phyloP scores from a whole-genome alignment of 139 green algal species.

The Coccomyxa sp. region DNA sequence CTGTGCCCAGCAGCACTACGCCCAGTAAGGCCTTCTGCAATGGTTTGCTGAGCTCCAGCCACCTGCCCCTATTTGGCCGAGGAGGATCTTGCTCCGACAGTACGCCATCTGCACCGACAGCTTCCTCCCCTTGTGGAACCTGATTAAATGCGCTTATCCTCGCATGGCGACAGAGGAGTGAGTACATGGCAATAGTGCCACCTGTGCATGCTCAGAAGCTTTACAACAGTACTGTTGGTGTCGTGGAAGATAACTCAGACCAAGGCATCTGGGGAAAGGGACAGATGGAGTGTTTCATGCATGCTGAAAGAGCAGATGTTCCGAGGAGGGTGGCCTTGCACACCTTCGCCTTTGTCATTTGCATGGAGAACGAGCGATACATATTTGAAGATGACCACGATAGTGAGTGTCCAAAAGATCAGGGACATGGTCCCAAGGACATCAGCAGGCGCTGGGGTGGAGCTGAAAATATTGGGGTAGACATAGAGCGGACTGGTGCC shows the following conservation, averaged over 20 bases:
- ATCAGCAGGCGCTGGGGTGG: not conserved
- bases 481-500: constrained; percentile 6
- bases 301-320: too few relatives aligned
- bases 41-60: not conserved
- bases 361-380: not conserved
- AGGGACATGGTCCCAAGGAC: constrained; percentile 8
- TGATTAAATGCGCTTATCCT: not conserved
- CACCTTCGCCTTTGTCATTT: constrained; percentile 1
- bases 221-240: not conserved
- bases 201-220: not conserved
- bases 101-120: too few relatives aligned
- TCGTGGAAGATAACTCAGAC: too few relatives aligned
- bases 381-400: constrained; percentile 4
- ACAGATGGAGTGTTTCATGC: too few relatives aligned
- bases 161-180: not conserved
- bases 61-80: not conserved
- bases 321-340: too few relatives aligned
- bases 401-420: constrained; percentile 12
- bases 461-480: constrained; percentile 7
- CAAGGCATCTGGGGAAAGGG: too few relatives aligned
- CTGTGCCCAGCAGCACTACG: not conserved
- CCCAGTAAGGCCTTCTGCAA: not conserved
- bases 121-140: not conserved
- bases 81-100: not conserved
- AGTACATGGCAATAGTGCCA: not conserved